Base-by-base conservation (phyloP, 2,329 filamentous ascomycete species). In the Fusarium sp. region DNA sequence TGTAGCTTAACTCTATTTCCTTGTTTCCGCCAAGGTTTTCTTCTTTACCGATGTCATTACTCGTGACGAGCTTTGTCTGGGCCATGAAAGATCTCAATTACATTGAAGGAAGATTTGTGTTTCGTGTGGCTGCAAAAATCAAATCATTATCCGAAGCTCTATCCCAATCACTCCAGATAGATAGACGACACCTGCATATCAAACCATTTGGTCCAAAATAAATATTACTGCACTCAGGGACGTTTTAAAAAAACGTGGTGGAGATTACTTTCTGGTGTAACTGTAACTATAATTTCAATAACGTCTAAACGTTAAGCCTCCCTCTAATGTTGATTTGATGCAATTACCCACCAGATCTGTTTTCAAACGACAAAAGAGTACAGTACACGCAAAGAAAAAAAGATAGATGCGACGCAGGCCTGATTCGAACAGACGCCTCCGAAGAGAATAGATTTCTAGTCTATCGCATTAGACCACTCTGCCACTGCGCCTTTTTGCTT, bases 341-440 rank as follows among this genome's bases (percentile, higher is more conserved):
- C 6, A 37, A 37, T 37, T 11, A 4, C 18, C 12, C 18, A 4
- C 18, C 12, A n/a, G 10, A 13, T 34, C 11, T 4, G 4, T n/a
- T 11, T 10, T 37, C 1, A 22, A 12, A 13, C 2, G 10, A 18
- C 8, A 51, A 40, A 22, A 25, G 7, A 13, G 9, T 25, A 51
- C 12, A 44, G 16, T 24, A 7, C 5, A 6, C 4, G 9, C 2
- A n/a, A 7, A 14, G 6, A 13, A 4, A 42, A 65, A 51, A 58
- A 20, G 7, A 14, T 8, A 12, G 77, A 67, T 77, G 79, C 68
- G 60, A 65, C 52, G 61, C 60, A 65, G 61, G 60, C 60, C 61
- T 65, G 62, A 65, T 65, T 65, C 29, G 61, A 60, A 65, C 53
- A 65, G 62, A 65, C 46, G 61, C 61, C 62, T 65, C 62, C 53